Conservation (phyloP, 2,329 filamentous ascomycete genomes). For the Paraconiothyrium sp. region DNA sequence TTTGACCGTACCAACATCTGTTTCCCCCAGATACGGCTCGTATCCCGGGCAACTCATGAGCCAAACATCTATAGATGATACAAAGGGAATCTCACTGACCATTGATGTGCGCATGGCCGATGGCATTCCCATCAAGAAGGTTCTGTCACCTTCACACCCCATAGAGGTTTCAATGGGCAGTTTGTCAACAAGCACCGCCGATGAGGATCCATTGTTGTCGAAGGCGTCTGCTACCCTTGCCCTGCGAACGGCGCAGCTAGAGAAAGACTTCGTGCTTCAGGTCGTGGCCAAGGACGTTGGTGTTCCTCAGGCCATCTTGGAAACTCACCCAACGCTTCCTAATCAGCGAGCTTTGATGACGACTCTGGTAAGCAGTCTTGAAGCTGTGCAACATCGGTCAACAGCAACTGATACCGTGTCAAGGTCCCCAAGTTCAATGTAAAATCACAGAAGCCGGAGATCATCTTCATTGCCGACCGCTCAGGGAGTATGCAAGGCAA, state of each 20-base stretch:
- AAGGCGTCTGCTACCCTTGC: slow-evolving; percentile 69
- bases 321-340: slow-evolving; percentile 67
- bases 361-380: slow-evolving; percentile 58
- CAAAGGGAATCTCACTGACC: slow-evolving; percentile 59
- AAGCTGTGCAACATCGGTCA: no score
- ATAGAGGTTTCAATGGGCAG: slow-evolving; percentile 70
- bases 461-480: slow-evolving; percentile 76
- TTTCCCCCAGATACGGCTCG: slow-evolving; percentile 71
- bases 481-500: slow-evolving; percentile 70
- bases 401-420: not conserved
- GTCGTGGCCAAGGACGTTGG: slow-evolving; percentile 67
- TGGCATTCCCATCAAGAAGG: slow-evolving; percentile 63
- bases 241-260: slow-evolving; percentile 61
- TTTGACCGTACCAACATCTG: slow-evolving; percentile 71
- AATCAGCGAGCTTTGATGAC: slow-evolving; percentile 72
- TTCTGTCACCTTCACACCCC: slow-evolving; percentile 73
- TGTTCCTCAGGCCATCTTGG: slow-evolving; percentile 69
- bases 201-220: slow-evolving; percentile 60
- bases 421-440: slow-evolving; percentile 69
- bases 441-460: slow-evolving; percentile 63
- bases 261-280: slow-evolving; percentile 73
- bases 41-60: slow-evolving; percentile 41
- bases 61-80: slow-evolving; percentile 23
- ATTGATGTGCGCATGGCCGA: slow-evolving; percentile 66
- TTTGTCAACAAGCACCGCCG: slow-evolving; percentile 55